Conservation (phyloP, 2,329 filamentous ascomycete genomes). For the Lasiodiplodia sp. region DNA sequence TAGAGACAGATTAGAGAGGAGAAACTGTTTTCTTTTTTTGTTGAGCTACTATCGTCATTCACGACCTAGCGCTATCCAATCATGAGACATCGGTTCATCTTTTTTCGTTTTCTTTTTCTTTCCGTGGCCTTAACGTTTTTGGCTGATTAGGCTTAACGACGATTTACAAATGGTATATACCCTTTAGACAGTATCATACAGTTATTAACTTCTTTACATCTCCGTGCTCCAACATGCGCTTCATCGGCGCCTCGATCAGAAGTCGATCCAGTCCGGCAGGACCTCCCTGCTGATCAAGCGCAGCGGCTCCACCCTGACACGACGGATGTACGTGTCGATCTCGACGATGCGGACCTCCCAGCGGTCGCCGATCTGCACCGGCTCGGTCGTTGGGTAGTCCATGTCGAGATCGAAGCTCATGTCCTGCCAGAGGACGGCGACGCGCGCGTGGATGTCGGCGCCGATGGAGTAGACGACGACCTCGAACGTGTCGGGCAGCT, state of each 20-base stretch:
- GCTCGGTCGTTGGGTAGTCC: constrained; percentile 36
- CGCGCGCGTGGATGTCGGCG: neutral
- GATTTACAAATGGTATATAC: no score
- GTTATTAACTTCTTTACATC: no score
- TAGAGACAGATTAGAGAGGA: neutral
- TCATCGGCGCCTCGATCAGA: neutral
- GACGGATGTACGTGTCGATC: constrained; percentile 46
- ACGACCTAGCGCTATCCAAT: no score
- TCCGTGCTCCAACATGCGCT: neutral
- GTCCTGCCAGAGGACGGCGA: constrained; percentile 14
- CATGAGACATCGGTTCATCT: no score
- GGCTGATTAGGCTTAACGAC: no score
- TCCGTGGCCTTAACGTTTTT: no score
- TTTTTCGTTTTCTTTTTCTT: no score
- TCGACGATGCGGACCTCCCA: constrained; percentile 53
- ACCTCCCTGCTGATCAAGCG: constrained; percentile 43
- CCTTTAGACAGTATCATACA: no score
- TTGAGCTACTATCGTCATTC: no score
- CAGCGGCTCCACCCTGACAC: constrained; percentile 45
- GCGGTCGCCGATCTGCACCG: constrained; percentile 49
- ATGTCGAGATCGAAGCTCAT: constrained; percentile 24
- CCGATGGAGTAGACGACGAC: constrained; percentile 38
- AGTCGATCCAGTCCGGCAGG: neutral
- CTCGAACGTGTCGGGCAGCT: constrained; percentile 57
- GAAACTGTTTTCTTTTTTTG: neutral